phyloP scores from a whole-genome alignment of 202 grass and related monocot genomes.

The Zizania palustris region DNA sequence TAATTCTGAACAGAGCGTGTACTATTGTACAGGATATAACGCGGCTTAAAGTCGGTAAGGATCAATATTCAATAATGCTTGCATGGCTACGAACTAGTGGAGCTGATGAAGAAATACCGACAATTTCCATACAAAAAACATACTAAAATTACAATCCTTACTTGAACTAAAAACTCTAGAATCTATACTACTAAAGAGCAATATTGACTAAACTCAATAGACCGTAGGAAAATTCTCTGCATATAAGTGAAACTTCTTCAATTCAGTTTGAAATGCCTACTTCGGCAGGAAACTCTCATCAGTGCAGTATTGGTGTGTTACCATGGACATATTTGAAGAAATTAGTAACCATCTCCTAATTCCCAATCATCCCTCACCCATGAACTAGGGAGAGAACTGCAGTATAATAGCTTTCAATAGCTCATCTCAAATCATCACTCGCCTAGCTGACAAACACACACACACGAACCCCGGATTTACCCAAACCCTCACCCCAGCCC shows the following conservation, averaged over 20 bases:
- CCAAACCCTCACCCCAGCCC: not conserved
- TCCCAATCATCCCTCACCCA: no score
- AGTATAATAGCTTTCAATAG: no score
- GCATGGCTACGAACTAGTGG: not conserved
- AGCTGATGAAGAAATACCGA: not conserved
- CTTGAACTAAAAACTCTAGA: not conserved
- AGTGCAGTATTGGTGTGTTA: not conserved
- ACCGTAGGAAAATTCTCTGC: not conserved
- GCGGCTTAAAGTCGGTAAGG: not conserved
- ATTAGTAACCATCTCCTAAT: not conserved
- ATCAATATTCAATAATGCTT: not conserved
- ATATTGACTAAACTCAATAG: not conserved
- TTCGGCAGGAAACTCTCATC: not conserved
- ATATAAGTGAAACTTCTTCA: not conserved
- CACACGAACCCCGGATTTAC: not conserved
- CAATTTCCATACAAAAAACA: not conserved
- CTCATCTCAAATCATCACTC: no score
- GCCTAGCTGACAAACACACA: not conserved
- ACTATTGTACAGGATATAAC: conserved; percentile 1
- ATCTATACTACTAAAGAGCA: not conserved
- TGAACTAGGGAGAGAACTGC: no score
- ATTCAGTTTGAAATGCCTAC: not conserved
- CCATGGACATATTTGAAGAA: not conserved
- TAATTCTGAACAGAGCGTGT: no score
- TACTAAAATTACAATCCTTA: not conserved